phyloP scores from a whole-genome alignment of 1,284 basidiomycete species.

The Trametes hirsuta region DNA sequence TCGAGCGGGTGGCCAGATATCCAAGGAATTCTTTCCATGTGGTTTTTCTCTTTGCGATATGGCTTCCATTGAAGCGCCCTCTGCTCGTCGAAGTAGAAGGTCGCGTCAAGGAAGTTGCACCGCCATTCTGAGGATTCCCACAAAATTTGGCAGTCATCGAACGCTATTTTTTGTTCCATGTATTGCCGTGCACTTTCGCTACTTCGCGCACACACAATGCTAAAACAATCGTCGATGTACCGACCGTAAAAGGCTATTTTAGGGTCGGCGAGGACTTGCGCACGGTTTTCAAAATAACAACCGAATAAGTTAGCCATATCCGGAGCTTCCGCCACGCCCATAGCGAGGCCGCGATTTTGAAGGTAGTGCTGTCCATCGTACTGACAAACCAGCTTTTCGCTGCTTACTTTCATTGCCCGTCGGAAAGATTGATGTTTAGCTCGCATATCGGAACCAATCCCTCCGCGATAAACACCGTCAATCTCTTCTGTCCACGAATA shows the following conservation, averaged over 20 bases:
- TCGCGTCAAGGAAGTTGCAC: constrained; percentile 2
- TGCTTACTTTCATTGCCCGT: not conserved
- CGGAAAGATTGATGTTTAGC: not conserved
- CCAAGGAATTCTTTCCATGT: constrained; percentile 12
- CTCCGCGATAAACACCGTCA: no score
- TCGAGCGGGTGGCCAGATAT: constrained; percentile 5
- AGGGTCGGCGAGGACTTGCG: not conserved
- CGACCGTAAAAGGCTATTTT: not conserved
- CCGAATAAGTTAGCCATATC: constrained; percentile 5
- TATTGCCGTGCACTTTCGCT: not conserved
- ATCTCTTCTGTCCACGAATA: no score
- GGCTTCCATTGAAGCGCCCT: not conserved
- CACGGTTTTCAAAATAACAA: not conserved
- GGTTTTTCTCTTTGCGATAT: constrained; percentile 1
- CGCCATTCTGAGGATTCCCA: not conserved
- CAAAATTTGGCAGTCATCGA: constrained; percentile 3
- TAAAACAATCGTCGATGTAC: constrained; percentile 7
- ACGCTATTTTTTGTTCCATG: not conserved
- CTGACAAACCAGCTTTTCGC: not conserved
- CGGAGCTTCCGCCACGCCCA: constrained; percentile 2
- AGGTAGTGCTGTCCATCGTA: not conserved
- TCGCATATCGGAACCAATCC: no score
- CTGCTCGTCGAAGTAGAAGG: not conserved
- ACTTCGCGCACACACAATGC: not conserved
- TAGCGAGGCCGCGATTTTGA: not conserved